Percentiles rank a stretch among this genome's conserved stretches.
Conservation (phyloP, 2,329 filamentous ascomycete genomes). For the Paramyrothecium roridum region DNA sequence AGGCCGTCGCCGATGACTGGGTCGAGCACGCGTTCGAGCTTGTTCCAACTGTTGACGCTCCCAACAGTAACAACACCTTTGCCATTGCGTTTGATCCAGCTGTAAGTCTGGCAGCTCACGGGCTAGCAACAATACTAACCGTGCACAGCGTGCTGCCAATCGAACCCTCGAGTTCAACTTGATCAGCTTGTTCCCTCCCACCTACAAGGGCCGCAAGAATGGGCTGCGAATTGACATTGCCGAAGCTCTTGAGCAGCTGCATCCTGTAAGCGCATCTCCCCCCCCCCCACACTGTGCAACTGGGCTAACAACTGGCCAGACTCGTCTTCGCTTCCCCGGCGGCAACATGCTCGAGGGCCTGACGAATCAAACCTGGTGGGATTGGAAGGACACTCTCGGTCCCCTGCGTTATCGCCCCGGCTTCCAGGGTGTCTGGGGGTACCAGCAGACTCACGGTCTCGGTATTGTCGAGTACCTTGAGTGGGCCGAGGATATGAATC, state of each 20-base stretch:
- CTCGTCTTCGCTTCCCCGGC: constrained; percentile 63
- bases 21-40: constrained; percentile 48
- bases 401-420: constrained; percentile 53
- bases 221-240: constrained; percentile 55
- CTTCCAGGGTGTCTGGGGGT: constrained; percentile 54
- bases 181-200: constrained; percentile 58
- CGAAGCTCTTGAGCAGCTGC: constrained; percentile 47
- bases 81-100: constrained; percentile 47
- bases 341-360: constrained; percentile 58
- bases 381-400: constrained; percentile 53
- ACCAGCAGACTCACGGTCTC: constrained; percentile 60
- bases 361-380: constrained; percentile 40
- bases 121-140: neutral
- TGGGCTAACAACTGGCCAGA: constrained; percentile 15
- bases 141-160: constrained; percentile 26
- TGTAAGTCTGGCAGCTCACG: neutral
- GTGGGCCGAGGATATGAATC: constrained; percentile 58
- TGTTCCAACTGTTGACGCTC: constrained; percentile 39
- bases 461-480: constrained; percentile 61
- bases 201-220: constrained; percentile 55
- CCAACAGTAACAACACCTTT: constrained; percentile 55
- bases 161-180: constrained; percentile 53
- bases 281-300: accelerated
- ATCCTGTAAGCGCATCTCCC: constrained; percentile 35
- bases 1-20: constrained; percentile 38